These are phyloP conservation scores for Mucor plumbeus DNA, from an alignment of 371 early-diverging fungal genomes.

Conservation along the genomic window DNA sequence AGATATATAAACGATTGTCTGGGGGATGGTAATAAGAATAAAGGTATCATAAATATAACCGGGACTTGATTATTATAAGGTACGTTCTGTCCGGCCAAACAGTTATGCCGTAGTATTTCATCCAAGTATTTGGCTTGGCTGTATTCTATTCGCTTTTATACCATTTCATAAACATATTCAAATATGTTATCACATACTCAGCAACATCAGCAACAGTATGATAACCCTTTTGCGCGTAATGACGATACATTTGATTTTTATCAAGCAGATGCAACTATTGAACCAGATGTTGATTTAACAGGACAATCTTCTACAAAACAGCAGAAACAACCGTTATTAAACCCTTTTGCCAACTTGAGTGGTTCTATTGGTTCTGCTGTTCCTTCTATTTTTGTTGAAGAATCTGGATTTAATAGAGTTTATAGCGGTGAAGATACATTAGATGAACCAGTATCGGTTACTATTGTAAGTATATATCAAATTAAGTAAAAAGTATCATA, in stretches of 20 bases:
- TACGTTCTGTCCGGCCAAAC: neutral
- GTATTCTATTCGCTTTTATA: slow-evolving; percentile 1
- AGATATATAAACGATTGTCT: neutral
- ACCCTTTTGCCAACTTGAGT: slow-evolving; percentile 26
- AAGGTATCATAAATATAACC: neutral
- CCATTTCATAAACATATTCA: neutral
- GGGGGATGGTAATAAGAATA: neutral
- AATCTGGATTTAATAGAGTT: neutral
- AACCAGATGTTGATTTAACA: slow-evolving; percentile 39
- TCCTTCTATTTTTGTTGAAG: slow-evolving; percentile 8
- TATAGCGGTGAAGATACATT: slow-evolving; percentile 69
- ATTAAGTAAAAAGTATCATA: neutral
- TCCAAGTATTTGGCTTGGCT: neutral
- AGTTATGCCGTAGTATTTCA: neutral
- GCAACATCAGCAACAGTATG: slow-evolving; percentile 19
- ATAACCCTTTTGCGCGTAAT: slow-evolving; percentile 34
- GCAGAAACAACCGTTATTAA: slow-evolving; percentile 16
- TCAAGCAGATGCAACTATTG: slow-evolving; percentile 26
- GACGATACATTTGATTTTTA: slow-evolving; percentile 25
- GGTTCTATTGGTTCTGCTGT: slow-evolving; percentile 25
- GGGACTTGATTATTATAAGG: neutral
- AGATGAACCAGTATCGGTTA: slow-evolving; percentile 89
- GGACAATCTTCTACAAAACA: slow-evolving; percentile 38
- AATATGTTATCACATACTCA: slow-evolving; percentile 19
- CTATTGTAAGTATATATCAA: slow-evolving; percentile 62